These are phyloP conservation scores for Hericium coralloides DNA, from an alignment of 768 basidiomycete genomes.

Conservation along the genomic window DNA sequence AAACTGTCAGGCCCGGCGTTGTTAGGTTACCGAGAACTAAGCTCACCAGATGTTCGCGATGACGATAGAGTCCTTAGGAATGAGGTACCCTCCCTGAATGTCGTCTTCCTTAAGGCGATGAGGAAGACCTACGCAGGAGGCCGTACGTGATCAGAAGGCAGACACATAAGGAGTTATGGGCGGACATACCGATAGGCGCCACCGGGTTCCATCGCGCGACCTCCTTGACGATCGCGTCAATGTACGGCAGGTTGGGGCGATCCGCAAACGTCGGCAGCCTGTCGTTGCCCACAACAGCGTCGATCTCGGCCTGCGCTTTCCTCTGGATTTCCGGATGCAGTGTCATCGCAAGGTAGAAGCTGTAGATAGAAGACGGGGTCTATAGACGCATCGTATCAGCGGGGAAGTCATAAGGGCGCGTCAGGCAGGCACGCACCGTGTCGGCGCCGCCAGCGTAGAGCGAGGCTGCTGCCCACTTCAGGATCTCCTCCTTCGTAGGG, in stretches of 20 bases:
- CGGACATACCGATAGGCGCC: conserved; percentile 1
- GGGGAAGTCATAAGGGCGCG: too few relatives aligned
- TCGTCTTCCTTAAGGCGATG: conserved; percentile 4
- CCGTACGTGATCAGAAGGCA: not conserved
- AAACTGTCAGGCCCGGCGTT: not conserved
- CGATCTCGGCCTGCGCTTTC: conserved; percentile 21
- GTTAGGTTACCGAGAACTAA: not conserved
- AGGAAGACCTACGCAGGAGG: not conserved
- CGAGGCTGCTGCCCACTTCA: not conserved
- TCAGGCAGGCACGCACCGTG: not conserved
- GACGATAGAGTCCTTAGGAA: conserved; percentile 12
- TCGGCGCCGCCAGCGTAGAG: not conserved
- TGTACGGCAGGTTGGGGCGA: conserved; percentile 18
- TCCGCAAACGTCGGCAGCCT: conserved; percentile 19
- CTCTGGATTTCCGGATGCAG: conserved; percentile 7
- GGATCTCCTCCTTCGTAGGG: not conserved
- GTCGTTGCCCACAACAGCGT: conserved; percentile 17
- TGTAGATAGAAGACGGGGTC: conserved; percentile 1
- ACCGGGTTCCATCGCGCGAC: conserved; percentile 7
- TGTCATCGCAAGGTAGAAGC: conserved; percentile 12
- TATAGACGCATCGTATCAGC: not conserved
- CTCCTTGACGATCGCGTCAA: conserved; percentile 20
- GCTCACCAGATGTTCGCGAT: conserved; percentile 7
- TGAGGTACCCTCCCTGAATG: conserved; percentile 11
- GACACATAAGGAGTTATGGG: too few relatives aligned